Percentiles rank a stretch among this genome's conserved stretches.
phyloP scores from a whole-genome alignment of 139 green algal species.

The Chlorella sp. region DNA sequence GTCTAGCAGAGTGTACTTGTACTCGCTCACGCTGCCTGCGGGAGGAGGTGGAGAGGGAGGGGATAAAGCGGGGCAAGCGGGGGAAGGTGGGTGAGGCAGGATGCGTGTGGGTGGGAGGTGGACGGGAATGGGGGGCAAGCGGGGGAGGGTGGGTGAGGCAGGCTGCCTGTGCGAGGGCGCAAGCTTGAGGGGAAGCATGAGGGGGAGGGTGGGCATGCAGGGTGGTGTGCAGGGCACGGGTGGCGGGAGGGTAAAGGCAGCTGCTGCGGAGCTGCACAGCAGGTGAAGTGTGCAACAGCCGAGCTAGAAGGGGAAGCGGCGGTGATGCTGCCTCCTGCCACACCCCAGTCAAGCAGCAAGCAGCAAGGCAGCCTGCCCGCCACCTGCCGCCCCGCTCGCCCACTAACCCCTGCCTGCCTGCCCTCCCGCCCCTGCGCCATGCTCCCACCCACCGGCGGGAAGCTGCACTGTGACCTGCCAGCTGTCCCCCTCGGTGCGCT shows the following conservation, averaged over 20 bases:
- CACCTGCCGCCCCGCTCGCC: too few relatives aligned
- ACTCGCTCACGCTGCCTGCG: slow-evolving; percentile 9
- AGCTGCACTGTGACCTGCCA: slow-evolving; percentile 13
- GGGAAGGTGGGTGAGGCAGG: not conserved
- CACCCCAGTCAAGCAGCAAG: too few relatives aligned
- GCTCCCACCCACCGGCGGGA: not conserved
- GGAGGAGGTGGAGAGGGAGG: not conserved
- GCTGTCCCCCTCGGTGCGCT: not conserved
- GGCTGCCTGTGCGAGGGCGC: too few relatives aligned
- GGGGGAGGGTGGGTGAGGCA: too few relatives aligned
- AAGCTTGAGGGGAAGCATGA: too few relatives aligned
- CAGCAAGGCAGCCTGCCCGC: too few relatives aligned
- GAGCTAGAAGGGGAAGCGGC: too few relatives aligned
- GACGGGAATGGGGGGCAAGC: too few relatives aligned
- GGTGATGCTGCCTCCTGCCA: too few relatives aligned
- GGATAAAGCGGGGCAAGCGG: not conserved
- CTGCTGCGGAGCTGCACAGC: not conserved
- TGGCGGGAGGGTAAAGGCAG: not conserved
- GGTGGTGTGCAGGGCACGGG: not conserved
- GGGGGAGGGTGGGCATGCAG: not conserved
- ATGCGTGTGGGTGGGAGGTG: too few relatives aligned
- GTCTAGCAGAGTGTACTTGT: slow-evolving; percentile 25
- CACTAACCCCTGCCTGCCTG: too few relatives aligned
- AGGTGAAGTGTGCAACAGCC: not conserved
- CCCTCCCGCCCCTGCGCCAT: too few relatives aligned